Evolutionary conservation across 2,329 filamentous ascomycete genomes (phyloP), one percentile per base, ranked within the genome.

Genomic region (Torrubiellomyces zombiae): DNA sequence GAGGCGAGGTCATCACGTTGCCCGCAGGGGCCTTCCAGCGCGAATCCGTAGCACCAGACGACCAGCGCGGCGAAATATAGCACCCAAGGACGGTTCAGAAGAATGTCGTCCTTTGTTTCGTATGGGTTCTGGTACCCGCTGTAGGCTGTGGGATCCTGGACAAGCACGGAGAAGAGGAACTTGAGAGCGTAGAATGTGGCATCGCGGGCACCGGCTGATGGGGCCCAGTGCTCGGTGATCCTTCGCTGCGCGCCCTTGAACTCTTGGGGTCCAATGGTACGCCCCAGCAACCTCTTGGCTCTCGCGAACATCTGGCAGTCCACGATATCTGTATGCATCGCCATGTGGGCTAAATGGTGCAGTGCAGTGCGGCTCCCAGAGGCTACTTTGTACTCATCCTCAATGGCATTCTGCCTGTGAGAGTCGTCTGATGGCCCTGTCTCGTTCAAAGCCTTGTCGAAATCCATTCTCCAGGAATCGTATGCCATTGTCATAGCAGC

Each of bases 321-420:
- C n/a, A 92, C 80, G 27, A 95, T 82, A 43, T 95, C 86, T 14
- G 92, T 83, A 43, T 95, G 83, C 67, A 93, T 93, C 3, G 83
- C 82, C 81, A 98, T 94, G 48, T 95, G 89, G 1, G 89, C 89
- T 9, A 98, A 60, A 40, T 92, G 82, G 44, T 95, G 85, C 21
- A 95, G 59, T 15, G 93, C 86, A 3, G 78, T 91, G 12, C 82
- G 71, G 33, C 77, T 83, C 46, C 94, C 82, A 38, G 89, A 86
- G 16, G 91, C 74, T 9, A 67, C 53, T 28, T 62, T 67, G 25
- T 58, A 52, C 30, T 70, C 62, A 38, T 75, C 75, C 32, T 78
- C 70, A 39, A 41, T 39, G 59, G 60, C 44, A 26, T 63, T 58
- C 35, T 60, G 61, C 24, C 54, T 52, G 36, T 71, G 70, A 3